Percentiles rank a stretch among this genome's conserved stretches.
These are phyloP conservation scores for Aspergillus chevalieri DNA, from an alignment of 2,329 filamentous ascomycete species.

Conservation along the genomic window DNA sequence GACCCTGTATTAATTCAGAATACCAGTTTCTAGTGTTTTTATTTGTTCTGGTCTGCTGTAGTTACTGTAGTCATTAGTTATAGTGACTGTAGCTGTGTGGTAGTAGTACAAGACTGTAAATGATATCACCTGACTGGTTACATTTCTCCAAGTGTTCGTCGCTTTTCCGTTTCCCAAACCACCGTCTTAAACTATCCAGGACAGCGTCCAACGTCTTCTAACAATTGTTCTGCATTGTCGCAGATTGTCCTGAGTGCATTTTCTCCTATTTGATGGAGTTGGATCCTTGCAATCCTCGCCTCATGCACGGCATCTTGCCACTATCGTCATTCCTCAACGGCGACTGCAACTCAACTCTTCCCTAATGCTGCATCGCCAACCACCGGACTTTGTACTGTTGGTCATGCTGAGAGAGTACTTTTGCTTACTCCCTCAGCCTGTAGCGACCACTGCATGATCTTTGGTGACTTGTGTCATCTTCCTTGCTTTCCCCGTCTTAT, in stretches of 20 bases:
- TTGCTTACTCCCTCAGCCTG: not conserved
- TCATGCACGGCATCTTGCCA: slow-evolving; percentile 13
- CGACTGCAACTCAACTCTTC: slow-evolving; percentile 1
- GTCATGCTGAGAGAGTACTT: not conserved
- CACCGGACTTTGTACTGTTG: not conserved
- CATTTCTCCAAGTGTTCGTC: not conserved
- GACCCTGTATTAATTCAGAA: slow-evolving; percentile 7
- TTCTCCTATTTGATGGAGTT: not conserved
- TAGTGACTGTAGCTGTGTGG: not conserved
- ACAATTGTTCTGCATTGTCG: too few relatives aligned
- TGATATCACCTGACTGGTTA: not conserved
- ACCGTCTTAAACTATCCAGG: too few relatives aligned
- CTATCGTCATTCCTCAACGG: slow-evolving; percentile 7
- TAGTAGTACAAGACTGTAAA: not conserved
- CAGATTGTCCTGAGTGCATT: not conserved
- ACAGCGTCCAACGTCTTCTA: too few relatives aligned
- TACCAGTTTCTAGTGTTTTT: not conserved
- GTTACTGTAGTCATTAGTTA: not conserved
- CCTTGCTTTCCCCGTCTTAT: slow-evolving; percentile 1
- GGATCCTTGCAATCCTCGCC: slow-evolving; percentile 2
- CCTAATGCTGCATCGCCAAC: not conserved
- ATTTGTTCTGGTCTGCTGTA: not conserved
- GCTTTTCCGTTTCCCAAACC: not conserved
- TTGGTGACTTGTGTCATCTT: not conserved
- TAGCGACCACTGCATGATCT: not conserved